Evolutionary conservation across 2,329 filamentous ascomycete genomes (phyloP), one percentile per base, ranked within the genome.

Genomic region (Teratosphaeria destructans): DNA sequence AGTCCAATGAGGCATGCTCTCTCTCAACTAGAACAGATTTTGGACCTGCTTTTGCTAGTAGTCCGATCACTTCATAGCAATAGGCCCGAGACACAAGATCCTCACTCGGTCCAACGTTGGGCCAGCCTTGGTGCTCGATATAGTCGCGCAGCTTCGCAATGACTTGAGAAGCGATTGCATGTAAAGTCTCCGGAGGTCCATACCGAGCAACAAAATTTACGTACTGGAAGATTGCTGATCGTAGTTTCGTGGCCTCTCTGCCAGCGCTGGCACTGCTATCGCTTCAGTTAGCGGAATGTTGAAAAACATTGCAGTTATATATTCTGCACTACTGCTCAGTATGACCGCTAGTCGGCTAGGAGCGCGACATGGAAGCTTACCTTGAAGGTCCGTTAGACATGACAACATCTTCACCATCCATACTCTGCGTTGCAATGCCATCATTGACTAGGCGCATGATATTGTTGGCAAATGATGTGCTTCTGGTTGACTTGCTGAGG

Each of bases 21-120:
- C 61, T 57, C 61, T 80, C 77, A 3, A 79, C 69, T 2, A 83
- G 67, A 3, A 85, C 76, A 65, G 84, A 81, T 2, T 80, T 75
- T 3, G 86, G 82, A 3, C 82, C 83, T 64, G 85, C 84, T 58
- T 81, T 83, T 0, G 88, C 85, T 27, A 97, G 75, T 14, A 94
- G 82, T 0, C 93, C 94, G 47, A 97, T 90, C 0, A 89, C 91
- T 72, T 97, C 93, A 72, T 96, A 97, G 1, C 88, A 91, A 68
- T 88, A 86, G 5, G 86, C 86, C 49, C 93, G 85, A 52, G 96
- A 78, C 3, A 82, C 81, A 58, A 86, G 77, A 64, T 84, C 81
- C 57, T 83, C 78, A 54, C 79, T 79, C 3, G 73, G 70, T 39
- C 76, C 75, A 1, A 86, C 82, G 23, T 76, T 76, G 1, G 92